These are phyloP conservation scores for Raffaelea arxii DNA, from an alignment of 2,329 filamentous ascomycete genomes.

Conservation along the genomic window DNA sequence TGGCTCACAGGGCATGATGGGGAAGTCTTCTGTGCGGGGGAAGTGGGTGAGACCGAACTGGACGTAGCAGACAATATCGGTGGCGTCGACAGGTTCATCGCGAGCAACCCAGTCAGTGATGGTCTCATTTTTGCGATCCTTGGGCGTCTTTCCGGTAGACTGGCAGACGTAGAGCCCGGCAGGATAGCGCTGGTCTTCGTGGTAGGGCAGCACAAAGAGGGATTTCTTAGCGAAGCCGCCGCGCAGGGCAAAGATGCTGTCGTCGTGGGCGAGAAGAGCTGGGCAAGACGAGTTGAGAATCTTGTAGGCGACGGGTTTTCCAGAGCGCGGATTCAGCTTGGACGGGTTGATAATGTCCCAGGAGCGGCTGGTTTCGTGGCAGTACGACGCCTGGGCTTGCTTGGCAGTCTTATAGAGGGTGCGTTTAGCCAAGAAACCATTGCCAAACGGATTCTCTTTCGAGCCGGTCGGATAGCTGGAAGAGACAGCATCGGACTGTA, in stretches of 20 bases:
- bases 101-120: conserved; percentile 69
- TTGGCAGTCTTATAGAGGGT: conserved; percentile 66
- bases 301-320: conserved; percentile 81
- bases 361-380: conserved; percentile 67
- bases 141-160: conserved; percentile 68
- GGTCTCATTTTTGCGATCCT: conserved; percentile 49
- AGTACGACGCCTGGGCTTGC: conserved; percentile 67
- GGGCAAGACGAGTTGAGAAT: conserved; percentile 80
- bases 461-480: conserved; percentile 69
- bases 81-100: conserved; percentile 67
- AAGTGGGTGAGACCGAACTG: conserved; percentile 89
- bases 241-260: conserved; percentile 77
- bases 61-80: conserved; percentile 77
- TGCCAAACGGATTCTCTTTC: conserved; percentile 76
- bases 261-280: conserved; percentile 66
- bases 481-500: conserved; percentile 67
- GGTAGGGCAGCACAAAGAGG: conserved; percentile 79
- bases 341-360: conserved; percentile 86
- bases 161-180: conserved; percentile 83
- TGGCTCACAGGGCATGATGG: conserved; percentile 80
- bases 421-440: conserved; percentile 79
- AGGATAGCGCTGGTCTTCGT: conserved; percentile 72
- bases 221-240: conserved; percentile 81
- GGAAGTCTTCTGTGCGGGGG: conserved; percentile 82
- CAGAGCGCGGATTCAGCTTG: conserved; percentile 74